phyloP scores from a whole-genome alignment of 257 asterid species.

The Lycium barbarum region DNA sequence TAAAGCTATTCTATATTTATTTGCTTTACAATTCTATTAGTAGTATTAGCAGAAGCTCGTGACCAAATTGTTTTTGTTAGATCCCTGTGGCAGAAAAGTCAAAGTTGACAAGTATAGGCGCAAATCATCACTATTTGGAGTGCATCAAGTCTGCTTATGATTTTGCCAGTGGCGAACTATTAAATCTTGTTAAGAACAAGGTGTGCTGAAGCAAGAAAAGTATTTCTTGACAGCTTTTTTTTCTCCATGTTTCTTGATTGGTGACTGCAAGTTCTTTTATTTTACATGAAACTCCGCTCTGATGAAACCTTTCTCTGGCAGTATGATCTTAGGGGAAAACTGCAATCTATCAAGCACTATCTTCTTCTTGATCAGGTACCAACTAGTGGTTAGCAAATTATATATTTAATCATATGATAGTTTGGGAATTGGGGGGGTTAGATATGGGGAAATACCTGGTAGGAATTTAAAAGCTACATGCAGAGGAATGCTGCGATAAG shows the following conservation, averaged over 20 bases:
- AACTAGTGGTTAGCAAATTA: neutral
- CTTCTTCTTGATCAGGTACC: constrained; percentile 98
- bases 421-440: neutral
- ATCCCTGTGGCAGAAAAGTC: constrained; percentile 82
- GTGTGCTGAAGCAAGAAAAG: constrained; percentile 43
- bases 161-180: constrained; percentile 91
- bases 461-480: neutral
- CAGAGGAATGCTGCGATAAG: neutral
- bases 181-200: constrained; percentile 89
- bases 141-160: constrained; percentile 91
- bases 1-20: constrained; percentile 4
- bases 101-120: constrained; percentile 75
- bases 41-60: constrained; percentile 39
- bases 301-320: constrained; percentile 47
- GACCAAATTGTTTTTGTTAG: constrained; percentile 58
- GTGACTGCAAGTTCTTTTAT: constrained; percentile 25
- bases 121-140: constrained; percentile 91
- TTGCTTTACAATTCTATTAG: constrained; percentile 27
- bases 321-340: constrained; percentile 94
- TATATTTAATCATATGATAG: neutral
- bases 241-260: constrained; percentile 15
- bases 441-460: neutral
- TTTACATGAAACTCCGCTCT: constrained; percentile 24
- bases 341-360: constrained; percentile 94
- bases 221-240: neutral